Conservation (phyloP, 306 rosid species). For the Cicer arietinum region DNA sequence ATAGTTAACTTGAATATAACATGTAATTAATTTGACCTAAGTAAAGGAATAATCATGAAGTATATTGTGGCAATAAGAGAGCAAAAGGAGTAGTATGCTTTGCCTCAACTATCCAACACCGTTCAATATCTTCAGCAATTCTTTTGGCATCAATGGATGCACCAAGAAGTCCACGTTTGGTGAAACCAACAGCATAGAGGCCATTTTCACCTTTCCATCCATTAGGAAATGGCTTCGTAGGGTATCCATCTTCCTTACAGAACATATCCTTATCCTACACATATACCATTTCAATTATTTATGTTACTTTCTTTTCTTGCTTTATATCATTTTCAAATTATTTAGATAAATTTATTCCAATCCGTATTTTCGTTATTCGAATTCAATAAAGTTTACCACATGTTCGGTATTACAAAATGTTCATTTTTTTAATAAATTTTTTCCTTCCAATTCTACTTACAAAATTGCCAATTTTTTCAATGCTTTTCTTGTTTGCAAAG, state of each 20-base stretch:
- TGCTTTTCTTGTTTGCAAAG: too few species aligned
- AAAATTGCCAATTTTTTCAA: too few species aligned
- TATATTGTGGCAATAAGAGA: constrained; percentile 22
- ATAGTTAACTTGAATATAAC: not conserved
- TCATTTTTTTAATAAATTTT: too few species aligned
- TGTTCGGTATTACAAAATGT: not conserved
- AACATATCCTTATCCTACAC: constrained; percentile 78
- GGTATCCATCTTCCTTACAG: constrained; percentile 71
- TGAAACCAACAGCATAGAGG: constrained; percentile 83
- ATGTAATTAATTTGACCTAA: not conserved
- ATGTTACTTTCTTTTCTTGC: not conserved
- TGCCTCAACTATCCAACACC: constrained; percentile 73
- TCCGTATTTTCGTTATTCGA: not conserved
- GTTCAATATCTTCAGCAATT: constrained; percentile 71
- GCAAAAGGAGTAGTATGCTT: constrained; percentile 52
- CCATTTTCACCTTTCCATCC: constrained; percentile 91
- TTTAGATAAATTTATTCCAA: constrained; percentile 25
- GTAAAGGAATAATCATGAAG: constrained; percentile 9
- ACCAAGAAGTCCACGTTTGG: constrained; percentile 86
- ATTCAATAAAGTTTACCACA: not conserved
- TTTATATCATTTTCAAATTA: constrained; percentile 19
- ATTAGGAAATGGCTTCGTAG: constrained; percentile 67
- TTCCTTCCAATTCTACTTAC: too few species aligned
- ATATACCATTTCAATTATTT: constrained; percentile 7
- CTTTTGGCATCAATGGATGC: constrained; percentile 79